Base-by-base conservation (phyloP, 169 alveolate genomes). In the Cryptosporidium ryanae region DNA sequence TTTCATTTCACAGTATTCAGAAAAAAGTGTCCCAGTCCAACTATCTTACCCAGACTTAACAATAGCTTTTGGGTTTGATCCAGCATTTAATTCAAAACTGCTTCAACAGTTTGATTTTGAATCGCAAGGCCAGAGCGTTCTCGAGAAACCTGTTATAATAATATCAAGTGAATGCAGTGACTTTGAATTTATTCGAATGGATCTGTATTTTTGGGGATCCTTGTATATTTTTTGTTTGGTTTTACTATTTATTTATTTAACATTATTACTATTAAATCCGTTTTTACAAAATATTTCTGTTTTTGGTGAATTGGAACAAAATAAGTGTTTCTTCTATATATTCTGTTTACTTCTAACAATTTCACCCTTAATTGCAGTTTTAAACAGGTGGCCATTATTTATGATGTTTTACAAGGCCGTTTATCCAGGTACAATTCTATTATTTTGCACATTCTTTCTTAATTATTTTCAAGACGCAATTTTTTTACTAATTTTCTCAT, bases 341-440 rank as follows among this genome's bases (percentile, higher is more conserved):
- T 2, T 27, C 4, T 76, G 87, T 44, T 27, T 61, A 8, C 38
- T 76, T 6, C 43, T 76, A 5, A 27, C 87, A 5, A 13, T 55
- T n/a, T 59, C 38, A 17, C 87, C 87, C 6, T 12, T 76, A 27
- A 7, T 76, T 13, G 87, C 87, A 0, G 71, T 76, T 0, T 25
- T 27, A 23, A 21, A 76, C 21, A 32, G 64, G 12, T 38, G 21
- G 49, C 87, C 87, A 3, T 61, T 76, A 25, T 46, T 76, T 13
- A 76, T 76, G 87, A 59, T 76, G 57, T 5, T 76, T 2, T 76
- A 76, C 50, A 76, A 76, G 57, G 87, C 87, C 34, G 12, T 48
- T 23, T 55, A 44, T 27, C 87, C 87, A 12, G 21, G 65, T 18
- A 32, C 38, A 25, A 21, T 55, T 25, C 13, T 61, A 34, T 34